phyloP scores from a whole-genome alignment of 495 filamentous ascomycete genomes.

The Xeromyces bisporus region DNA sequence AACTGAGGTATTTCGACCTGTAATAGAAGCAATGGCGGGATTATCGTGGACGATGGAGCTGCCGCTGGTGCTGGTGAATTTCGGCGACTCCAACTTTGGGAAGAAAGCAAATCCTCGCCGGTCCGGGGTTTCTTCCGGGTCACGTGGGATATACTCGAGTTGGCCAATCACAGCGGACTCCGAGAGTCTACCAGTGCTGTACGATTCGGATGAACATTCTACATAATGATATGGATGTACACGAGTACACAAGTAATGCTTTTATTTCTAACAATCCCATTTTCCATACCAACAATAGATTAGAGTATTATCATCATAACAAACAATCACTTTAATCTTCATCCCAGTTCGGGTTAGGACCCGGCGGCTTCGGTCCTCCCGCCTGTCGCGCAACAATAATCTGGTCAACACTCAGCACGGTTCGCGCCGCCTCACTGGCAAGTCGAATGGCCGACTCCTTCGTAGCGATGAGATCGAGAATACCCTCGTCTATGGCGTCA shows the following conservation, averaged over 20 bases:
- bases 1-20: too few species aligned
- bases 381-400: constrained; percentile 98
- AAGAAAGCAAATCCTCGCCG: constrained; percentile 13
- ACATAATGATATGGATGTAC: too few species aligned
- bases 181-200: too few species aligned
- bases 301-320: too few species aligned
- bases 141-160: constrained; percentile 24
- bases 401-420: constrained; percentile 92
- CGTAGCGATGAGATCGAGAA: constrained; percentile 75
- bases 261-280: too few species aligned
- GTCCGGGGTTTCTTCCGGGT: constrained; percentile 22
- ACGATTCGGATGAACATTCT: too few species aligned
- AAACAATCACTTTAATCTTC: constrained; percentile 87
- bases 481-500: constrained; percentile 77
- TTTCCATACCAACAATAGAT: too few species aligned
- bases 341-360: constrained; percentile 95
- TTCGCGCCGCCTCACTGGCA: constrained; percentile 85
- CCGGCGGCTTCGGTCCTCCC: constrained; percentile 91
- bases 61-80: constrained; percentile 4
- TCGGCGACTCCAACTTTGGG: too few species aligned
- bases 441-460: constrained; percentile 96
- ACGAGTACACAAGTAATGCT: too few species aligned
- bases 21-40: too few species aligned
- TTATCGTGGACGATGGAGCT: constrained; percentile 1
- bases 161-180: too few species aligned